Evolutionary conservation across 2,329 filamentous ascomycete species (phyloP).

Genomic region (Ustilaginoidea virens): DNA sequence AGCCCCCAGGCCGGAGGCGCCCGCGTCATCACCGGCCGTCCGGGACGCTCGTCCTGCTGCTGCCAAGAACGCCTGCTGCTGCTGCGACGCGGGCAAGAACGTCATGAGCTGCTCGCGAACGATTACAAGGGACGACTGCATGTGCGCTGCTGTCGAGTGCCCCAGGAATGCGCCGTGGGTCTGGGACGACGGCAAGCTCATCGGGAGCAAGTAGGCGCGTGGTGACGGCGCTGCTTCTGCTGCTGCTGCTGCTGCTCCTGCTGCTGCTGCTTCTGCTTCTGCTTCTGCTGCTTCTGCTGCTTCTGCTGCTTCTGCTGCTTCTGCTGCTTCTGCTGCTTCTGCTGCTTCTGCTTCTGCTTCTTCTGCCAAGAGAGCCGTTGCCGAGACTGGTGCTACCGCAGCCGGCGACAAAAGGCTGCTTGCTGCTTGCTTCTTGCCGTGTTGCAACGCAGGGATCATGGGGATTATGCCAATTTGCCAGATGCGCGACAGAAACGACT

Average conservation of each 20-base stretch:
- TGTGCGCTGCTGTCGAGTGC: constrained; percentile 10
- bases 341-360: too few relatives aligned
- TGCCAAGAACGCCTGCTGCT: constrained; percentile 8
- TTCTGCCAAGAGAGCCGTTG: too few relatives aligned
- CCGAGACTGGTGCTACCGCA: too few relatives aligned
- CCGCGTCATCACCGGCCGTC: background rate
- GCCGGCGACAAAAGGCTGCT: too few relatives aligned
- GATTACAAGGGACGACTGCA: constrained; percentile 5
- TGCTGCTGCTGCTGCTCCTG: too few relatives aligned
- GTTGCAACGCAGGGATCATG: constrained; percentile 7
- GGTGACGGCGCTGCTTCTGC: too few relatives aligned
- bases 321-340: too few relatives aligned
- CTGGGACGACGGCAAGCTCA: constrained; percentile 1
- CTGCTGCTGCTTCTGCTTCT: constrained; percentile 14
- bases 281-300: too few relatives aligned
- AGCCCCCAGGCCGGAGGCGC: background rate
- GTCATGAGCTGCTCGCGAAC: constrained; percentile 5
- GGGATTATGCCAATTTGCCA: constrained; percentile 10
- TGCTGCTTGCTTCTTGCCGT: too few relatives aligned
- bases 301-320: too few relatives aligned
- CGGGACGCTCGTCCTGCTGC: background rate
- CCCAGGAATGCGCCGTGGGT: constrained; percentile 8
- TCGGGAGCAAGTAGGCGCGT: background rate
- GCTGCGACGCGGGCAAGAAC: constrained; percentile 9
- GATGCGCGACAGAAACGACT: constrained; percentile 6